Conservation (phyloP, 129 eudicot species). For the Ambrosia trifida region DNA sequence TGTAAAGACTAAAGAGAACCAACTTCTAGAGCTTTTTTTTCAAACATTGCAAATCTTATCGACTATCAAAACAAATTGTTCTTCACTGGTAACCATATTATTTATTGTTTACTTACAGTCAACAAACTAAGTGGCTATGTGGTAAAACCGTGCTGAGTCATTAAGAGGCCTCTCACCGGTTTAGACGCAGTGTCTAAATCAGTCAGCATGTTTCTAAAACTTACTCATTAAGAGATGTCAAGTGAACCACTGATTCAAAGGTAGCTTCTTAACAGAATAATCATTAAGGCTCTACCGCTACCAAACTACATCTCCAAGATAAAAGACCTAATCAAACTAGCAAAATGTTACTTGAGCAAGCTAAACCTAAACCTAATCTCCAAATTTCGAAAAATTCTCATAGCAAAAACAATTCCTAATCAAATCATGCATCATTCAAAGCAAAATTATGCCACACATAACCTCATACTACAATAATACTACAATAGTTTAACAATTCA, state of each 20-base stretch:
- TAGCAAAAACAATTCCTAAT: background rate
- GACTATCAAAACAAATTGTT: background rate
- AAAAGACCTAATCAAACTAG: background rate
- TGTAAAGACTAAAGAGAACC: background rate
- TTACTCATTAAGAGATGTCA: too few relatives aligned
- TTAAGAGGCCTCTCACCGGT: too few relatives aligned
- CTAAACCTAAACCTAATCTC: constrained; percentile 21
- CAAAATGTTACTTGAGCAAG: constrained; percentile 20
- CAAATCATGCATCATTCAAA: background rate
- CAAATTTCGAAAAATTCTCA: background rate
- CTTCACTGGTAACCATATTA: background rate
- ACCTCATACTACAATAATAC: constrained; percentile 4
- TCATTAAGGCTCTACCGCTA: too few relatives aligned
- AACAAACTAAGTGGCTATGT: background rate
- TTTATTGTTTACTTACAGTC: background rate
- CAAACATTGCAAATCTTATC: constrained; percentile 3
- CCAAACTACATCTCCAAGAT: background rate
- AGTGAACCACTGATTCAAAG: too few relatives aligned
- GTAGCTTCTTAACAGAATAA: too few relatives aligned
- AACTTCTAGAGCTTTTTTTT: background rate
- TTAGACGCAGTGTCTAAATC: too few relatives aligned
- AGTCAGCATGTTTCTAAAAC: too few relatives aligned
- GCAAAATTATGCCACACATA: background rate
- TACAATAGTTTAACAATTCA: background rate
- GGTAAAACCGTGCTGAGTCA: too few relatives aligned